Conservation (phyloP, 768 basidiomycete genomes). For the Termitomyces sp. region DNA sequence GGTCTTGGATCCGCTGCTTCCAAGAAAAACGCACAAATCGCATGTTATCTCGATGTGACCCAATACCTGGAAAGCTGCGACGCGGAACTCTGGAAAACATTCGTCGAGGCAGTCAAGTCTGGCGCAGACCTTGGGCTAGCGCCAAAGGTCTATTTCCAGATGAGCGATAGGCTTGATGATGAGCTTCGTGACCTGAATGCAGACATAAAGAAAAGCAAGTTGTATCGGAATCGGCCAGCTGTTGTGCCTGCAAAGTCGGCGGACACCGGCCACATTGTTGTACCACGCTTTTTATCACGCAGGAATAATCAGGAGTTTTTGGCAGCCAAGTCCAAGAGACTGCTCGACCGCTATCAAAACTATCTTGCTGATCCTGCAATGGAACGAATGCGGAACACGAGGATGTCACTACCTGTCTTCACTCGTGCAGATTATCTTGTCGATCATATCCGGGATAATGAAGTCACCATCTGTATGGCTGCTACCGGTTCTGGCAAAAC, state of each 20-base stretch:
- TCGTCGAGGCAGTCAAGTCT: constrained; percentile 52
- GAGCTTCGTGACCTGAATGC: constrained; percentile 66
- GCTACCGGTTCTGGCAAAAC: constrained; percentile 93
- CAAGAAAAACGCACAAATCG: constrained; percentile 71
- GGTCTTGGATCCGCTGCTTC: constrained; percentile 66
- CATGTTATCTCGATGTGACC: constrained; percentile 84
- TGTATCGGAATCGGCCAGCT: constrained; percentile 65
- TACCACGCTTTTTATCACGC: constrained; percentile 12
- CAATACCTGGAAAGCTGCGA: constrained; percentile 87
- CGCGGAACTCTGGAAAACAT: constrained; percentile 72
- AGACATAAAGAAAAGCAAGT: constrained; percentile 57
- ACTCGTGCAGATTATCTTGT: constrained; percentile 65
- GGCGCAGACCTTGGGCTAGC: constrained; percentile 71
- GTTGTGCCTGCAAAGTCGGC: constrained; percentile 9
- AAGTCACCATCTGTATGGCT: constrained; percentile 88
- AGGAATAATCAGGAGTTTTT: constrained; percentile 28
- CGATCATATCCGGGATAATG: constrained; percentile 64
- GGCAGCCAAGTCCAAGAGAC: constrained; percentile 50
- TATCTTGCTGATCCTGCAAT: constrained; percentile 61
- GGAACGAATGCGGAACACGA: constrained; percentile 62
- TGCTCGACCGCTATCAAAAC: constrained; percentile 47
- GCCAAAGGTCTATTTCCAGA: constrained; percentile 62
- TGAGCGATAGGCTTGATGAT: constrained; percentile 61
- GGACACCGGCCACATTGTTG: not conserved
- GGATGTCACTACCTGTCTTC: constrained; percentile 73